Evolutionary conservation across 768 basidiomycete species (phyloP).

Genomic region (Auricularia cornea): DNA sequence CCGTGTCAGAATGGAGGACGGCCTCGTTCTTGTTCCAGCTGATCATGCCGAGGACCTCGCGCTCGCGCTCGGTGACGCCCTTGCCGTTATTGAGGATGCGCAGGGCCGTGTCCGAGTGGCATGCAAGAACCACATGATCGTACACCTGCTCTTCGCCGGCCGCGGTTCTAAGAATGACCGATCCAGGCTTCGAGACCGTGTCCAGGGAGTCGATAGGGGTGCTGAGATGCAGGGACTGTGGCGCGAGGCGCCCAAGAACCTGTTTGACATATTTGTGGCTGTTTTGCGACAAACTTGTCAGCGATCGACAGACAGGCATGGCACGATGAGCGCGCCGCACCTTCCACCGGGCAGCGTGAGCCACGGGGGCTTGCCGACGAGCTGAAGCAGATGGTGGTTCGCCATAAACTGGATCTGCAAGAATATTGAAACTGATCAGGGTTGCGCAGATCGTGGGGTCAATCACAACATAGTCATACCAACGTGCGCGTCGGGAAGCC

Average conservation of each 20-base stretch:
- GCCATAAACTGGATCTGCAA: constrained; percentile 57
- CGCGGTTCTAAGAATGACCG: constrained; percentile 39
- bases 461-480: constrained; percentile 19
- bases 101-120: constrained; percentile 60
- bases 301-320: background rate
- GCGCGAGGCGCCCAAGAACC: constrained; percentile 48
- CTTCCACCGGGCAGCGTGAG: constrained; percentile 66
- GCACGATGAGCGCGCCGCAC: constrained; percentile 26
- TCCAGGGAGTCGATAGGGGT: constrained; percentile 44
- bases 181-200: constrained; percentile 15
- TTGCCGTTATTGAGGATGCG: constrained; percentile 41
- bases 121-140: constrained; percentile 68
- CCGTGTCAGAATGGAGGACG: constrained; percentile 55
- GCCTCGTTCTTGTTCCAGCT: constrained; percentile 62
- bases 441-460: background rate
- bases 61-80: constrained; percentile 43
- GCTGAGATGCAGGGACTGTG: constrained; percentile 47
- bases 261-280: constrained; percentile 61
- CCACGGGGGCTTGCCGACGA: constrained; percentile 64
- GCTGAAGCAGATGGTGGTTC: constrained; percentile 67
- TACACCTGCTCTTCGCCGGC: constrained; percentile 38
- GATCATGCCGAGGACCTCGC: constrained; percentile 47
- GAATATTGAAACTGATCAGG: background rate
- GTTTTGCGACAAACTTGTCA: no score
- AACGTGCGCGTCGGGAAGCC: constrained; percentile 66